These are phyloP conservation scores for Diospyros kaki DNA, from an alignment of 148 eudicot genomes.

Conservation along the genomic window DNA sequence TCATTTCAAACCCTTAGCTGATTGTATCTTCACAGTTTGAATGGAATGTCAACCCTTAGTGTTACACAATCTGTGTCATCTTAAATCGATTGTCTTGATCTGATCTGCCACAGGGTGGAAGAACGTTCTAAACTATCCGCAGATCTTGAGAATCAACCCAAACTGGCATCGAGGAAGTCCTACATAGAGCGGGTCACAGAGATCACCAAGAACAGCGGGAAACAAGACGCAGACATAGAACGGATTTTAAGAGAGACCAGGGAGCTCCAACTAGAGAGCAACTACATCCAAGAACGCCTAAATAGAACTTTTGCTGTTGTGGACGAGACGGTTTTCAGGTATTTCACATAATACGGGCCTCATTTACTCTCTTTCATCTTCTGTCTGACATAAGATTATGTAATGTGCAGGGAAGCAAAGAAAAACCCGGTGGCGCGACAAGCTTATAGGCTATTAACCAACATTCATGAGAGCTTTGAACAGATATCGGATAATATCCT, in stretches of 20 bases:
- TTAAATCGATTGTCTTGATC: slow-evolving; percentile 1
- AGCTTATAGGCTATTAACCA: slow-evolving; percentile 49
- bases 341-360: neutral
- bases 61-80: neutral
- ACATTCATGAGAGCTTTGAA: slow-evolving; percentile 62
- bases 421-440: slow-evolving; percentile 45
- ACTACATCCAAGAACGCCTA: slow-evolving; percentile 63
- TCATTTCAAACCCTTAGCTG: neutral
- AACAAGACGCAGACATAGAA: slow-evolving; percentile 60
- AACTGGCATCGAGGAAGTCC: slow-evolving; percentile 51
- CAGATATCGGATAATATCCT: slow-evolving; percentile 56
- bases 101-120: slow-evolving; percentile 42
- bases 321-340: slow-evolving; percentile 62
- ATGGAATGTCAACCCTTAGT: neutral
- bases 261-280: slow-evolving; percentile 74
- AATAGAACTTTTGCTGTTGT: slow-evolving; percentile 68
- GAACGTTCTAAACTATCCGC: slow-evolving; percentile 38
- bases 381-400: neutral
- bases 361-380: neutral
- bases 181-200: slow-evolving; percentile 56
- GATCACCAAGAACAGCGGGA: slow-evolving; percentile 73
- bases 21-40: slow-evolving; percentile 2
- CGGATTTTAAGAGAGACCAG: slow-evolving; percentile 63
- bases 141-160: slow-evolving; percentile 48
- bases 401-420: slow-evolving; percentile 56